phyloP scores from a whole-genome alignment of 2,329 filamentous ascomycete genomes.

The Microsporum canis region DNA sequence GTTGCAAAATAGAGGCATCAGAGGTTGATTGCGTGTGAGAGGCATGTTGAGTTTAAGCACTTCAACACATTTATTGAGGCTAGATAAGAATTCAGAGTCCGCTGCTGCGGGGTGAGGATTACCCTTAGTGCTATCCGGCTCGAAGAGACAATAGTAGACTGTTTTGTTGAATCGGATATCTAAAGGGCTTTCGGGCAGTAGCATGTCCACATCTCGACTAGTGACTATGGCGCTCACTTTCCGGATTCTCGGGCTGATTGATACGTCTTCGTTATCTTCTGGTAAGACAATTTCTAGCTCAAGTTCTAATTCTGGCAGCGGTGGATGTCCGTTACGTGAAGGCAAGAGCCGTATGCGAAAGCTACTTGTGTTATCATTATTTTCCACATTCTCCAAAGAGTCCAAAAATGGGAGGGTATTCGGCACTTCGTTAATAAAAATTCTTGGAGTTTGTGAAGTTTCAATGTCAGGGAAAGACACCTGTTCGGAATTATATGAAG shows the following conservation, averaged over 20 bases:
- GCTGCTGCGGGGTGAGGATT: conserved; percentile 3
- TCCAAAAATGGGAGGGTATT: conserved; percentile 25
- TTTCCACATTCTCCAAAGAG: conserved; percentile 15
- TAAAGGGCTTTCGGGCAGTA: conserved; percentile 29
- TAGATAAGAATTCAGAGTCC: conserved; percentile 11
- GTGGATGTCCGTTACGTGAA: conserved; percentile 13
- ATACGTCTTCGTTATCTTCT: not conserved
- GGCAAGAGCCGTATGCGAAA: conserved; percentile 27
- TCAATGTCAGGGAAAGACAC: conserved; percentile 7
- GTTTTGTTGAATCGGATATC: conserved; percentile 32
- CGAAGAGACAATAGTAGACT: conserved; percentile 22
- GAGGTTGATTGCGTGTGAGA: conserved; percentile 7
- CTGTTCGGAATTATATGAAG: not conserved
- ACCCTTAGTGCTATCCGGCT: conserved; percentile 2
- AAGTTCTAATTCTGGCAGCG: conserved; percentile 23
- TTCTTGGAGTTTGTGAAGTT: not conserved
- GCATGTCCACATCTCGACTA: conserved; percentile 27
- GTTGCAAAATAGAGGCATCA: conserved; percentile 24
- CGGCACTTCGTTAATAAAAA: conserved; percentile 27
- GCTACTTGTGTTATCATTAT: conserved; percentile 9
- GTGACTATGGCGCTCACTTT: conserved; percentile 22
- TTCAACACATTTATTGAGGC: conserved; percentile 18
- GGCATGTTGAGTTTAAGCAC: conserved; percentile 15
- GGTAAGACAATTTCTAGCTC: conserved; percentile 24
- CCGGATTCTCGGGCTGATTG: conserved; percentile 15